phyloP scores from a whole-genome alignment of 371 early-diverging fungal species.

The Coemansia sp. region DNA sequence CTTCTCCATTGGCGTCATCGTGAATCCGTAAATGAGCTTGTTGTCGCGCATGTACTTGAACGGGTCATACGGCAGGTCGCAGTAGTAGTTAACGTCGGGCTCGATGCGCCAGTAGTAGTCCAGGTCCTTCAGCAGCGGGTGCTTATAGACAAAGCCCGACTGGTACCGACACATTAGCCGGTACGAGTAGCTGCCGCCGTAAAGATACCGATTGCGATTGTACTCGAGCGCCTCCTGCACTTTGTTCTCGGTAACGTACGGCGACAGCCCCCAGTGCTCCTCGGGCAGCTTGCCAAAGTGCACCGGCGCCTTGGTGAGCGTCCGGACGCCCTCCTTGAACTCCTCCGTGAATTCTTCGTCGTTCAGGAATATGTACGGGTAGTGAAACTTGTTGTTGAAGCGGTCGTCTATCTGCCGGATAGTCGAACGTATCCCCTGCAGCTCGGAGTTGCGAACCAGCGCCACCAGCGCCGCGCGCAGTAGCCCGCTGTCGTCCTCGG shows the following conservation, averaged over 20 bases:
- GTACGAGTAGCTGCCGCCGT: conserved; percentile 66
- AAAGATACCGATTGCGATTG: conserved; percentile 57
- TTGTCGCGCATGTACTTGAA: conserved; percentile 80
- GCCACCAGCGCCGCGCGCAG: conserved; percentile 69
- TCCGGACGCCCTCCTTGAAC: conserved; percentile 65
- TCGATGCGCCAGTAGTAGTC: conserved; percentile 98
- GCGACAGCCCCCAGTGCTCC: conserved; percentile 81
- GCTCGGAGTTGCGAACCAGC: conserved; percentile 73
- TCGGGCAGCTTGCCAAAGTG: conserved; percentile 63
- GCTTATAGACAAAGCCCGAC: conserved; percentile 86
- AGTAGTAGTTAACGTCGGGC: conserved; percentile 85
- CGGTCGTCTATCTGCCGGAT: conserved; percentile 77
- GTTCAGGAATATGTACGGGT: conserved; percentile 92
- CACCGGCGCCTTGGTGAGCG: conserved; percentile 56
- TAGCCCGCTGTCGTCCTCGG: conserved; percentile 26
- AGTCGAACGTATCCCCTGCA: conserved; percentile 63
- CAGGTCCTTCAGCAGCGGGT: conserved; percentile 73
- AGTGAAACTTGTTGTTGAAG: conserved; percentile 80
- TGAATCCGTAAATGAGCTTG: conserved; percentile 79
- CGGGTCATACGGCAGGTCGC: conserved; percentile 90
- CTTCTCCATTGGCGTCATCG: conserved; percentile 79
- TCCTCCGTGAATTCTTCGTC: conserved; percentile 78
- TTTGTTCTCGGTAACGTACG: conserved; percentile 63
- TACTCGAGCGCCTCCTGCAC: conserved; percentile 52
- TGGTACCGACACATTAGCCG: conserved; percentile 91